Conservation (phyloP, 257 asterid species). For the Nicotiana noctiflora region DNA sequence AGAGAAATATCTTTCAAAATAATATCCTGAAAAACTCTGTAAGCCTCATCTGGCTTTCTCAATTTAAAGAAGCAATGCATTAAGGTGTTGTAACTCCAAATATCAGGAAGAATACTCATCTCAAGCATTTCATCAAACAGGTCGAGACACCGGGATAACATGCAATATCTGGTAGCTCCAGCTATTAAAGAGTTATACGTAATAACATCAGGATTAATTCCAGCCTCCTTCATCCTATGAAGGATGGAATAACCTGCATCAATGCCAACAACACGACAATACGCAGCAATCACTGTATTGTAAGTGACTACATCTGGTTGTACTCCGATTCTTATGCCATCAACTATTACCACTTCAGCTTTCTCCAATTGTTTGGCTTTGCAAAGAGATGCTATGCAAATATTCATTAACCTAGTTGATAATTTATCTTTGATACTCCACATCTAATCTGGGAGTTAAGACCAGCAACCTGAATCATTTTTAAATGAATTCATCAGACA, state of each 20-base stretch:
- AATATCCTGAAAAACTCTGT: too few species aligned
- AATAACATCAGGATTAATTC: constrained; percentile 55
- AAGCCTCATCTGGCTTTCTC: constrained; percentile 63
- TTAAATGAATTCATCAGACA: constrained; percentile 7
- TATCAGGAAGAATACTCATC: constrained; percentile 51
- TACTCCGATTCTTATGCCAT: constrained; percentile 71
- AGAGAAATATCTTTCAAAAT: too few species aligned
- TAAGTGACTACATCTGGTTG: constrained; percentile 75
- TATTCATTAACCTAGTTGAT: too few species aligned
- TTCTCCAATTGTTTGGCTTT: constrained; percentile 63
- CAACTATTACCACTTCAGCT: constrained; percentile 75
- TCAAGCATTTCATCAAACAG: constrained; percentile 69
- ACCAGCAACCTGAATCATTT: background rate
- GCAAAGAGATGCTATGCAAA: too few species aligned
- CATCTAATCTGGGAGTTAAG: too few species aligned
- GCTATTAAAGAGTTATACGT: constrained; percentile 82
- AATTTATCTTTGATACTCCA: too few species aligned
- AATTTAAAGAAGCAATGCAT: constrained; percentile 65
- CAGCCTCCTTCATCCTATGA: constrained; percentile 73
- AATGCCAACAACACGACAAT: constrained; percentile 55
- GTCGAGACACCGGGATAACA: constrained; percentile 38
- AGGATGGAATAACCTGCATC: constrained; percentile 59
- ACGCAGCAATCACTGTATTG: constrained; percentile 71
- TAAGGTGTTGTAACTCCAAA: constrained; percentile 81
- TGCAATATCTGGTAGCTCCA: constrained; percentile 49